Evolutionary conservation across 257 asterid genomes (phyloP).

Genomic region (Solanum dulcamara): DNA sequence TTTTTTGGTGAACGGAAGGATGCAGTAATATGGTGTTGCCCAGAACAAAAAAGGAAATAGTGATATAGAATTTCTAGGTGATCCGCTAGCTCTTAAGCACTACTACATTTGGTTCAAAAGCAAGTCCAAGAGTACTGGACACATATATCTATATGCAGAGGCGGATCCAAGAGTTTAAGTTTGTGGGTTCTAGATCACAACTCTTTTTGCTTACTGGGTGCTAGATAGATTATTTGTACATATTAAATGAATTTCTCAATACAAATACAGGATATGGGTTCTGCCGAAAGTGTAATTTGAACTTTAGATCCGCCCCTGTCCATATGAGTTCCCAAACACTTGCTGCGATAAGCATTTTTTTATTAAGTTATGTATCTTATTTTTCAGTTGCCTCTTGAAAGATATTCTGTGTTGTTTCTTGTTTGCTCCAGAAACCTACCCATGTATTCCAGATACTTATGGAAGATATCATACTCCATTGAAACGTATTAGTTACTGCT

Average conservation of each 20-base stretch:
- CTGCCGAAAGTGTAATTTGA: too few species aligned
- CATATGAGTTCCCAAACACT: not conserved
- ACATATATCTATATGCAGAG: not conserved
- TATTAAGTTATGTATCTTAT: not conserved
- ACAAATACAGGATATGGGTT: too few species aligned
- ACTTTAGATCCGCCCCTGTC: too few species aligned
- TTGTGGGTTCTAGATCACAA: too few species aligned
- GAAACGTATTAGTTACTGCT: not conserved
- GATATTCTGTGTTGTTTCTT: not conserved
- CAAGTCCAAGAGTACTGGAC: not conserved
- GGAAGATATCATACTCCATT: not conserved
- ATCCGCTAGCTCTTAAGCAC: not conserved
- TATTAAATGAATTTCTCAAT: too few species aligned
- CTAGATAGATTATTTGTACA: too few species aligned
- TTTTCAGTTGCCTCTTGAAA: not conserved
- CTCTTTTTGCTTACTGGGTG: too few species aligned
- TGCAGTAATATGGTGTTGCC: not conserved
- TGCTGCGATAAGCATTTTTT: not conserved
- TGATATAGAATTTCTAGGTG: not conserved
- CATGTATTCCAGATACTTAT: not conserved
- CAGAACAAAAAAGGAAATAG: not conserved
- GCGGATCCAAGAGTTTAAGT: too few species aligned
- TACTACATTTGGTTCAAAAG: not conserved
- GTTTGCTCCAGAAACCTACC: not conserved
- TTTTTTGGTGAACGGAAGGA: not conserved